phyloP scores from a whole-genome alignment of 2,329 filamentous ascomycete species.

The Thelonectria discophora region DNA sequence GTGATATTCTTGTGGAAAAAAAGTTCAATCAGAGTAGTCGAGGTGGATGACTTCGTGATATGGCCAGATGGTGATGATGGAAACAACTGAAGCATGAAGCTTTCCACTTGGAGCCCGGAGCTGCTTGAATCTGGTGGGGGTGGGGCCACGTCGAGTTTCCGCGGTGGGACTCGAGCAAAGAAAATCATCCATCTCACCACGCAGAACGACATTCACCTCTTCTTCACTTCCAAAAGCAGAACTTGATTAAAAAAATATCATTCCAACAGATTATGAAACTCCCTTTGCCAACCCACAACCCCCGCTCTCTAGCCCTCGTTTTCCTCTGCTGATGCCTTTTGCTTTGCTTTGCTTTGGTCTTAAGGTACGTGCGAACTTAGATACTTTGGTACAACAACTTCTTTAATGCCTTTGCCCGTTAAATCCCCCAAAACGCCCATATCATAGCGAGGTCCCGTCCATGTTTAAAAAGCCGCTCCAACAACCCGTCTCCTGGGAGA shows the following conservation, averaged over 20 bases:
- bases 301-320: constrained; percentile 11
- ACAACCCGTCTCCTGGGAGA: constrained; percentile 7
- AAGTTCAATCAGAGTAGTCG: too few relatives aligned
- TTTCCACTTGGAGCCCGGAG: constrained; percentile 14
- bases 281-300: background rate
- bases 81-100: constrained; percentile 26
- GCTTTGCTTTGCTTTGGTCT: constrained; percentile 10
- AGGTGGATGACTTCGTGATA: too few relatives aligned
- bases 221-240: constrained; percentile 7
- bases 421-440: constrained; percentile 22
- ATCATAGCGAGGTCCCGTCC: constrained; percentile 7
- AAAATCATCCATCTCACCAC: background rate
- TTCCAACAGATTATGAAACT: constrained; percentile 8
- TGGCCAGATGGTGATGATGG: constrained; percentile 6
- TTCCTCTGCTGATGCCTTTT: constrained; percentile 16
- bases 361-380: constrained; percentile 8
- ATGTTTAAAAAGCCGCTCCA: constrained; percentile 19
- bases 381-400: constrained; percentile 13
- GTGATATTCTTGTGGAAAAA: background rate
- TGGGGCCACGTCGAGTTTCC: constrained; percentile 30
- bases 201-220: too few relatives aligned
- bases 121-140: constrained; percentile 31
- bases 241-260: constrained; percentile 1
- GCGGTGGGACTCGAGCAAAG: constrained; percentile 24
- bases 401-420: constrained; percentile 11